A percentile compares a stretch with the other conserved stretches of the same genome.
phyloP scores from a whole-genome alignment of 78 protist species.

The Guillardia theta region DNA sequence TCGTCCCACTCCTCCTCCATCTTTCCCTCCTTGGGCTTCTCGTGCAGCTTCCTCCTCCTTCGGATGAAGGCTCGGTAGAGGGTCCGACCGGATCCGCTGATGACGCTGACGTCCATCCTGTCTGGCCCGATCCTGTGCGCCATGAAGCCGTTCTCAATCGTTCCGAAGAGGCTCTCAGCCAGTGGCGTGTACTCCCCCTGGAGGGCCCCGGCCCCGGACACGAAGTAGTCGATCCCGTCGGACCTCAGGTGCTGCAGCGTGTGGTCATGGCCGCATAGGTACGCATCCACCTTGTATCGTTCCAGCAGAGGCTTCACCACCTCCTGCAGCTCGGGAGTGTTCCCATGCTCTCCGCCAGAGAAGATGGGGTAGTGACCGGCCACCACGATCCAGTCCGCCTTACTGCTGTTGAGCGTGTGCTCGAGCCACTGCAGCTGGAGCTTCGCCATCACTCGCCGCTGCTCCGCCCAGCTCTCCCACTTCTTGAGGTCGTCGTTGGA shows the following conservation, averaged over 20 bases:
- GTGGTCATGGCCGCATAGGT: constrained; percentile 40
- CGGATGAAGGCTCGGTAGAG: too few relatives aligned
- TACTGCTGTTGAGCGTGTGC: not conserved
- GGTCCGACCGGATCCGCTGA: not conserved
- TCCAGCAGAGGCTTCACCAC: constrained; percentile 8
- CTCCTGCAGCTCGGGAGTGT: not conserved
- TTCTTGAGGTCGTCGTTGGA: not conserved
- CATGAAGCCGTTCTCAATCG: not conserved
- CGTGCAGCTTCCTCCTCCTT: too few relatives aligned
- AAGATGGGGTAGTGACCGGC: constrained; percentile 6
- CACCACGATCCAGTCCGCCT: not conserved
- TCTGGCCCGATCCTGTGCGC: not conserved
- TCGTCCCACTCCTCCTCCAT: too few relatives aligned
- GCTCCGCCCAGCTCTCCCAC: not conserved
- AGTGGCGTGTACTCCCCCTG: not conserved
- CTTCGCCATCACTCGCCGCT: not conserved
- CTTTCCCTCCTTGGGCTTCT: too few relatives aligned
- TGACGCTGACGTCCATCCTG: not conserved
- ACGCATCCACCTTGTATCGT: not conserved
- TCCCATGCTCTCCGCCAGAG: constrained; percentile 34
- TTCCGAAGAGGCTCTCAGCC: not conserved
- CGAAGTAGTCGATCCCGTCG: not conserved
- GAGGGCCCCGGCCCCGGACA: not conserved
- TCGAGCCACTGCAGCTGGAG: constrained; percentile 8
- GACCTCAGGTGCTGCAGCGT: not conserved